Conservation (phyloP, 345 rosid species). For the Eucalyptus decipiens region DNA sequence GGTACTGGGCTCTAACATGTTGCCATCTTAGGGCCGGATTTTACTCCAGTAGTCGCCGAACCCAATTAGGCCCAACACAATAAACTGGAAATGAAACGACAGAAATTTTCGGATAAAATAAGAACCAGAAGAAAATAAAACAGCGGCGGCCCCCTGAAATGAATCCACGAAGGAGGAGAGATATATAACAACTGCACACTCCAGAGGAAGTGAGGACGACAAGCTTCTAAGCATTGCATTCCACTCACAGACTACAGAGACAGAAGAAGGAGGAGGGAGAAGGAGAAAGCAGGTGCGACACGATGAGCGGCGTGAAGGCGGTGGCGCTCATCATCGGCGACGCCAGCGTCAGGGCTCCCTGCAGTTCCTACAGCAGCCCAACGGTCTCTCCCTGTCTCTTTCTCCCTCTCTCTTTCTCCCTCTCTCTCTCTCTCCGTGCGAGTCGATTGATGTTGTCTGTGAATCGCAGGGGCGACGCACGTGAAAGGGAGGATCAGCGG, state of each 20-base stretch:
- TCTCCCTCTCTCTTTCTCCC: background rate
- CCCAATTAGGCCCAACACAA: background rate
- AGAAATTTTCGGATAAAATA: background rate
- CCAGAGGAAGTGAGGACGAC: background rate
- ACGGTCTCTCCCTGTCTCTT: no score
- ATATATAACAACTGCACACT: background rate
- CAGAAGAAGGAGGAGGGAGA: background rate
- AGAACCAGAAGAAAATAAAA: no score
- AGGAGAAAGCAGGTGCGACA: background rate
- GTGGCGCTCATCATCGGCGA: slow-evolving; percentile 79
- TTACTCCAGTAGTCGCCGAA: background rate
- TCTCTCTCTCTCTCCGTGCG: background rate
- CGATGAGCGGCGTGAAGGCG: slow-evolving; percentile 59
- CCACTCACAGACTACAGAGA: background rate
- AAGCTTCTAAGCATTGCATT: background rate
- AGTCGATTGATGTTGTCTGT: background rate
- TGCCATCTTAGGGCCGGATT: background rate
- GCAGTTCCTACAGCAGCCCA: slow-evolving; percentile 45
- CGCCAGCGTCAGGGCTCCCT: slow-evolving; percentile 50
- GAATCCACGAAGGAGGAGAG: background rate
- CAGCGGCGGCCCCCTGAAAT: background rate
- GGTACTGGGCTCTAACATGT: background rate
- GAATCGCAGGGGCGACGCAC: slow-evolving; percentile 52
- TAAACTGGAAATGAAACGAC: background rate
- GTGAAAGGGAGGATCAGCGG: slow-evolving; percentile 72